A percentile compares a stretch with the other conserved stretches of the same genome.
These are phyloP conservation scores for Aspergillus sp. DNA, from an alignment of 2,329 filamentous ascomycete species.

Conservation along the genomic window DNA sequence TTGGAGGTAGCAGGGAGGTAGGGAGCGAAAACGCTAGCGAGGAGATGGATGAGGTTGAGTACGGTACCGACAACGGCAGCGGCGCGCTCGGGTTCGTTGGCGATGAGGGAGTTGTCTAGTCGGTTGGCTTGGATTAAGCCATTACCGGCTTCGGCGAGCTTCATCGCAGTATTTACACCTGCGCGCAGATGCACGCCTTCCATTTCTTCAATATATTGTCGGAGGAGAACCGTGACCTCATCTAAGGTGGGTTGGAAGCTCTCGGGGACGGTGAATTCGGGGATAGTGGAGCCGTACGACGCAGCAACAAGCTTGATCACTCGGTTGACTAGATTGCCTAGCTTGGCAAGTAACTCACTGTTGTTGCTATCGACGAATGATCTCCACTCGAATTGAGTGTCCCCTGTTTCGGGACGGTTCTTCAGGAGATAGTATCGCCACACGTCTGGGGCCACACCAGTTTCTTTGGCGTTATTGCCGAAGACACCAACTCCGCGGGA, in stretches of 20 bases:
- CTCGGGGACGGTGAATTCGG: conserved; percentile 41
- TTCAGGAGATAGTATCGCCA: conserved; percentile 91
- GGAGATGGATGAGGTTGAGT: conserved; percentile 78
- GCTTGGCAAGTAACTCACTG: conserved; percentile 75
- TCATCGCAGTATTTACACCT: conserved; percentile 55
- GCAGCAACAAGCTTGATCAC: conserved; percentile 71
- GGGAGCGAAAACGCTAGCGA: conserved; percentile 75
- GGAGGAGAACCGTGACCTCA: conserved; percentile 54
- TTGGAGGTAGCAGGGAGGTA: conserved; percentile 81
- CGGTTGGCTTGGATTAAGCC: conserved; percentile 59
- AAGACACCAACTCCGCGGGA: conserved; percentile 88
- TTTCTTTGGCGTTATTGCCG: conserved; percentile 83
- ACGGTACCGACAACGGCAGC: conserved; percentile 72
- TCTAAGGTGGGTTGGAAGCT: conserved; percentile 40
- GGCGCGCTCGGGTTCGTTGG: conserved; percentile 58
- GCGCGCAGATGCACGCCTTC: conserved; percentile 61
- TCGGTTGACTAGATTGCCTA: conserved; percentile 72
- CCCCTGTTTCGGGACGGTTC: conserved; percentile 78
- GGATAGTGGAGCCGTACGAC: conserved; percentile 61
- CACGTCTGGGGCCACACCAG: conserved; percentile 80
- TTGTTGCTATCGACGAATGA: conserved; percentile 84
- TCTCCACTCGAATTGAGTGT: conserved; percentile 88
- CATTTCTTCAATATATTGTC: conserved; percentile 57
- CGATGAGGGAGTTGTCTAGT: conserved; percentile 62
- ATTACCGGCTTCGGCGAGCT: conserved; percentile 60